Conservation (phyloP, 1,284 basidiomycete species). For the Gymnopus androsaceus region DNA sequence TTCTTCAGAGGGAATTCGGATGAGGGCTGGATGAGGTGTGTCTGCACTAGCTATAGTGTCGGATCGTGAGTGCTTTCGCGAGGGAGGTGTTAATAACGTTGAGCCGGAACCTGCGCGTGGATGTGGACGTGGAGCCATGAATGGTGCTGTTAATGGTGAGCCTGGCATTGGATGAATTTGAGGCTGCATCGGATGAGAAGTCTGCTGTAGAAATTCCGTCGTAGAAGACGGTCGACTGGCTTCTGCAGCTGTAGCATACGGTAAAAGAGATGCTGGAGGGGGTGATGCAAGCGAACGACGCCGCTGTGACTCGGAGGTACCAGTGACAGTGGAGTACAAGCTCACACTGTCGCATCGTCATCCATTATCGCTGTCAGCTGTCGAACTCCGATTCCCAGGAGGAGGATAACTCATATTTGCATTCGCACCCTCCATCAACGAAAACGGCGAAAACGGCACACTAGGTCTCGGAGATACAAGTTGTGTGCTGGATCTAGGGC, state of each 20-base stretch:
- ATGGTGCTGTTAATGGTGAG: too few relatives aligned
- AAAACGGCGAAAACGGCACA: neutral
- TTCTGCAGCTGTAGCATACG: neutral
- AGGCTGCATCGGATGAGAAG: too few relatives aligned
- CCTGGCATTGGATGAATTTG: too few relatives aligned
- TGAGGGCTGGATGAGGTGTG: neutral
- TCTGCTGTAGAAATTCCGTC: neutral
- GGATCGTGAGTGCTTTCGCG: neutral
- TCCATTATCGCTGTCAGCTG: neutral
- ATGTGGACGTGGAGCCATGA: too few relatives aligned
- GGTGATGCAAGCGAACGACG: neutral
- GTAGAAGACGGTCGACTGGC: neutral
- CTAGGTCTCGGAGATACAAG: neutral
- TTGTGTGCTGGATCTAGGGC: neutral
- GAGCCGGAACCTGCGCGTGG: too few relatives aligned
- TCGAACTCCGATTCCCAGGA: neutral
- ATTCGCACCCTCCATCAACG: neutral
- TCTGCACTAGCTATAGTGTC: neutral
- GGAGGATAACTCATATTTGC: neutral
- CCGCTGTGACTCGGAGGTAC: too few relatives aligned
- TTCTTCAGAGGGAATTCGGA: conserved; percentile 2
- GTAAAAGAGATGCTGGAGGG: neutral
- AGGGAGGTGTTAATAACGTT: too few relatives aligned
- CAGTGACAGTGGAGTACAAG: too few relatives aligned
- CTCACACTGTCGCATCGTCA: neutral